These are phyloP conservation scores for Coniochaeta hoffmannii DNA, from an alignment of 2,329 filamentous ascomycete genomes.

Conservation along the genomic window DNA sequence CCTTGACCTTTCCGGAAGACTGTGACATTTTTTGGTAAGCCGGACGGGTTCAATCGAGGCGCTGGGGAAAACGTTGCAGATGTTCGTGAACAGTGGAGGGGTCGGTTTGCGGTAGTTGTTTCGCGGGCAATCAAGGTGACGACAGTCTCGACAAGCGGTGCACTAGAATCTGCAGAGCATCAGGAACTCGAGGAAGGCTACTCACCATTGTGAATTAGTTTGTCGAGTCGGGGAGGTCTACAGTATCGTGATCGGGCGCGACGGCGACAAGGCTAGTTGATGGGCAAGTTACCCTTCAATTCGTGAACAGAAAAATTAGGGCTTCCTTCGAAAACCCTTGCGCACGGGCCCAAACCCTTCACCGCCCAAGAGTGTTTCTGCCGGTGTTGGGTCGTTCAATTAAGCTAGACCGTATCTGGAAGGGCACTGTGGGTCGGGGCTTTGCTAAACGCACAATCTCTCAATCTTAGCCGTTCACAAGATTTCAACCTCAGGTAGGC, in stretches of 20 bases:
- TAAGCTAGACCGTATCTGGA: too few species aligned
- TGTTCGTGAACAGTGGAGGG: conserved; percentile 3
- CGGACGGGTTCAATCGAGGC: conserved; percentile 2
- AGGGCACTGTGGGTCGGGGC: too few species aligned
- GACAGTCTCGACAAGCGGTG: not conserved
- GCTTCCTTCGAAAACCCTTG: conserved; percentile 21
- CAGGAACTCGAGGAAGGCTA: not conserved
- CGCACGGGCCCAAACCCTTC: not conserved
- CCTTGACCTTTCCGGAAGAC: conserved; percentile 74
- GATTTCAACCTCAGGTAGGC: conserved; percentile 4
- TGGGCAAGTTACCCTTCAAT: conserved; percentile 10
- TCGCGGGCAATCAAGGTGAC: not conserved
- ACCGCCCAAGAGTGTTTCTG: not conserved
- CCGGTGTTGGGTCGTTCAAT: too few species aligned
- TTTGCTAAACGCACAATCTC: conserved; percentile 2
- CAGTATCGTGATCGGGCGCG: conserved; percentile 11
- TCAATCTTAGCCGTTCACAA: not conserved
- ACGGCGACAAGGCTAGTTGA: conserved; percentile 17
- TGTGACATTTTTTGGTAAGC: conserved; percentile 33
- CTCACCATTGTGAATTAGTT: conserved; percentile 19
- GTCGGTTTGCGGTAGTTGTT: not conserved
- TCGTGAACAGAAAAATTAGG: conserved; percentile 18
- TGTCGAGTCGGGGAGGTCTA: conserved; percentile 16
- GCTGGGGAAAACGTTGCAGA: conserved; percentile 13
- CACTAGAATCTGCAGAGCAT: not conserved